Evolutionary conservation across 768 basidiomycete genomes (phyloP).

Genomic region (Termitomyces sp.): DNA sequence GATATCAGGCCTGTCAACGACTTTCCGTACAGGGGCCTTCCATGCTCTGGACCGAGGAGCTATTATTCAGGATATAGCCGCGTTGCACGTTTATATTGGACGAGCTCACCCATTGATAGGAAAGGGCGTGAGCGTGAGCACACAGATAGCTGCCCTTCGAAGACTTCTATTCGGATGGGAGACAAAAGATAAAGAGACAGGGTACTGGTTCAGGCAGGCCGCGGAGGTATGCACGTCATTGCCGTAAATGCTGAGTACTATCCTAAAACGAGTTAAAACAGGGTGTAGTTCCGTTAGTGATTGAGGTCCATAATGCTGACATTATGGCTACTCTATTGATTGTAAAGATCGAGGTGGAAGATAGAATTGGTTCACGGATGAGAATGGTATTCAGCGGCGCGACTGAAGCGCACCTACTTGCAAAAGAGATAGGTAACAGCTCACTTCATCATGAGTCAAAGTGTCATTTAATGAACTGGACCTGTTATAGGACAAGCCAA

Average conservation of each 20-base stretch:
- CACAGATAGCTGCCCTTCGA: slow-evolving; percentile 59
- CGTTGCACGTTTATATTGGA: slow-evolving; percentile 58
- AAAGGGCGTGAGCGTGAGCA: slow-evolving; percentile 48
- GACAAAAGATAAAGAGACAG: slow-evolving; percentile 38
- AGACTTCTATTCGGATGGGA: slow-evolving; percentile 55
- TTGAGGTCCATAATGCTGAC: slow-evolving; percentile 65
- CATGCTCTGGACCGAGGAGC: slow-evolving; percentile 57
- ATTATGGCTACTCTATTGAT: slow-evolving; percentile 65
- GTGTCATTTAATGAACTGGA: neutral
- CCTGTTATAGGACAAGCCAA: slow-evolving; percentile 33
- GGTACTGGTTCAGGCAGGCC: slow-evolving; percentile 50
- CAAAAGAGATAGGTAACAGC: slow-evolving; percentile 52
- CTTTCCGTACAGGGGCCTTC: slow-evolving; percentile 51
- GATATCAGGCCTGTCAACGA: slow-evolving; percentile 55
- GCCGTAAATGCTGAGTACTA: neutral
- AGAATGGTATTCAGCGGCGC: slow-evolving; percentile 60
- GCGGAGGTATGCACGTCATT: slow-evolving; percentile 36
- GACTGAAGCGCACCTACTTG: slow-evolving; percentile 59
- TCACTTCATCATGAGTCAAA: neutral
- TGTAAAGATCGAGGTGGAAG: slow-evolving; percentile 64
- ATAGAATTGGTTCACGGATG: slow-evolving; percentile 49
- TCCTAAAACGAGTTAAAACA: slow-evolving; percentile 18
- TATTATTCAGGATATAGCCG: slow-evolving; percentile 52
- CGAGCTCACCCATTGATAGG: slow-evolving; percentile 29
- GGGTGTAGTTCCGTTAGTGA: slow-evolving; percentile 61